Conservation (phyloP, 164 flowering plant species). For the Sextonia rubra region DNA sequence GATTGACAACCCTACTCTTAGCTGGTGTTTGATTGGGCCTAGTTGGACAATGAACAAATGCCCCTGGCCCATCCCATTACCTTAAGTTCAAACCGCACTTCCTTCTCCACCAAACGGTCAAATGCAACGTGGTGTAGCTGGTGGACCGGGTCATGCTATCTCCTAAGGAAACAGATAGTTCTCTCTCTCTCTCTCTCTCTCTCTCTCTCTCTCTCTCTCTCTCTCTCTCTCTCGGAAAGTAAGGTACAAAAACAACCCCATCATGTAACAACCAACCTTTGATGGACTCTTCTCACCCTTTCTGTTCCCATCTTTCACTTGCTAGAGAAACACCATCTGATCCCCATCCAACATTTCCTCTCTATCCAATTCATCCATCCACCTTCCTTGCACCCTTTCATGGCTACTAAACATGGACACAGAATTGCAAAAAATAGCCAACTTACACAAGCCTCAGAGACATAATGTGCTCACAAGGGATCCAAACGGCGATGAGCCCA, state of each 20-base stretch:
- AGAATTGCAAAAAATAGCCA: slow-evolving; percentile 10
- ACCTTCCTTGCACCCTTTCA: slow-evolving; percentile 6
- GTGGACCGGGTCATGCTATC: background rate
- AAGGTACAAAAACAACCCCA: background rate
- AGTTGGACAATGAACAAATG: too few species aligned
- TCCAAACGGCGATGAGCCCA: slow-evolving; percentile 10
- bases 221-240: background rate
- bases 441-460: background rate
- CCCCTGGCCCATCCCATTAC: background rate
- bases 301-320: background rate
- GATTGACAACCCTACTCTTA: too few species aligned
- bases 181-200: background rate
- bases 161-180: background rate
- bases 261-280: background rate
- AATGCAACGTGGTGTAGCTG: background rate
- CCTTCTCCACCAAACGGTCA: background rate
- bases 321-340: background rate
- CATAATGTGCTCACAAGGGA: background rate
- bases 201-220: background rate
- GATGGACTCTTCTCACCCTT: background rate
- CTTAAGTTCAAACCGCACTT: background rate
- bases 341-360: background rate
- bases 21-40: too few species aligned
- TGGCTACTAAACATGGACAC: slow-evolving; percentile 19
- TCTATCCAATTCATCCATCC: background rate